Base-by-base conservation (phyloP, 2,329 filamentous ascomycete species). In the Venturia aucupariae region DNA sequence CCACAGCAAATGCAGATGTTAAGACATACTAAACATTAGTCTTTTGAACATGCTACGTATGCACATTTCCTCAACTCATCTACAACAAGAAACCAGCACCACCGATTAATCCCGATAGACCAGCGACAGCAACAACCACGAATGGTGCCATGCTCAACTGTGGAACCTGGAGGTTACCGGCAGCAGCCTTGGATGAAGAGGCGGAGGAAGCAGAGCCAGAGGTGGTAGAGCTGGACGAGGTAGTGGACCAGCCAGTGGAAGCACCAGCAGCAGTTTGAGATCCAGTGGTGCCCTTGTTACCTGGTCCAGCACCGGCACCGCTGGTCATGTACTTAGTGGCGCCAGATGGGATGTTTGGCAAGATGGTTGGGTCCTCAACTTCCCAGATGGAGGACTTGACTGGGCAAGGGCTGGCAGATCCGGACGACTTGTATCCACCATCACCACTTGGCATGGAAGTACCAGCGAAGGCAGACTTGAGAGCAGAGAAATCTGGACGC, bases 401-500 rank as follows among this genome's bases (percentile, higher is more conserved):
- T 32, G 85, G 85, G 77, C 85, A 88, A 24, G 75, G 70, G 69
- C 79, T 82, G 62, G 82, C 72, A 67, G 75, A 71, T 66, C 82
- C 82, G 68, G 75, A 79, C 62, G 76, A 69, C 75, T 84, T 84
- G 78, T 84, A 86, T 66, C 83, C 82, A 67, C 84, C 85, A 69
- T 86, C 80, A 59, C 83, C 84, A 32, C 68, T 66, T 55, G 84
- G 84, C 71, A 79, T 76, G 61, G 76, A 71, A 68, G 81, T 83
- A 67, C 78, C 77, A 0, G 73, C 67, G 69, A 83, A 80, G 39
- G 81, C 81, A 11, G 70, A 70, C 76, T 82, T 79, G 65, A 87
- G 79, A 61, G 79, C 77, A 59, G 77, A 74, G 76, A 87, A 96
- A 72, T 93, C 90, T 48, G 75, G 67, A 41, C 81, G 77, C 68